Evolutionary conservation across 257 asterid genomes (phyloP).

Genomic region (Oldenlandia corymbosa): DNA sequence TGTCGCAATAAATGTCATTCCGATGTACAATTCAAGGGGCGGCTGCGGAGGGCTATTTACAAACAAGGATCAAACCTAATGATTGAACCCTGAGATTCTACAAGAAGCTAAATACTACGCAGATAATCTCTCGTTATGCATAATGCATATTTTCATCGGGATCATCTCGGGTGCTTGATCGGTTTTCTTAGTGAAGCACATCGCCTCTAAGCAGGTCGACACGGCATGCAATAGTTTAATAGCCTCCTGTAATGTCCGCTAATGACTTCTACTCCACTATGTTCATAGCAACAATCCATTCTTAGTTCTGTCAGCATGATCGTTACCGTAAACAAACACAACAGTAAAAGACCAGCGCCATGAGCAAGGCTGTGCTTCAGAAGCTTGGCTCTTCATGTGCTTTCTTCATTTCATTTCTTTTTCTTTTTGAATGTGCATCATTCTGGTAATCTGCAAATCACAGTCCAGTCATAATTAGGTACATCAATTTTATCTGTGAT

Average conservation of each 20-base stretch:
- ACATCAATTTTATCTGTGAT: conserved; percentile 40
- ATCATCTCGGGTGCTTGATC: conserved; percentile 1
- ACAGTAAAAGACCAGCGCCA: too few relatives aligned
- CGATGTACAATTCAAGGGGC: too few relatives aligned
- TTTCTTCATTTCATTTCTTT: neutral
- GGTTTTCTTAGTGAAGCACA: neutral
- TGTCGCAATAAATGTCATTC: too few relatives aligned
- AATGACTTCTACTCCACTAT: too few relatives aligned
- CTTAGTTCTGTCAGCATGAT: too few relatives aligned
- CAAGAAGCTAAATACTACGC: neutral
- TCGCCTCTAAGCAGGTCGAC: neutral
- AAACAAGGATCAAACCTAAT: neutral
- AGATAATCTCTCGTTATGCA: conserved; percentile 1
- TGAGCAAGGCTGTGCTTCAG: too few relatives aligned
- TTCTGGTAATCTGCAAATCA: conserved; percentile 10
- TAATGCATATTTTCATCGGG: neutral
- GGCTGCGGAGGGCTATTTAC: neutral
- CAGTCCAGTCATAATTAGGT: too few relatives aligned
- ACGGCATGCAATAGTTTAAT: neutral
- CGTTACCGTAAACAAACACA: too few relatives aligned
- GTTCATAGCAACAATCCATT: too few relatives aligned
- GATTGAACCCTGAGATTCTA: neutral
- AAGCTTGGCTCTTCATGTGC: too few relatives aligned
- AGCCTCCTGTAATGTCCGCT: neutral
- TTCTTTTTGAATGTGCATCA: neutral